Evolutionary conservation across 192 early-diverging fungal species (phyloP).

Genomic region (Backusella morwellensis): DNA sequence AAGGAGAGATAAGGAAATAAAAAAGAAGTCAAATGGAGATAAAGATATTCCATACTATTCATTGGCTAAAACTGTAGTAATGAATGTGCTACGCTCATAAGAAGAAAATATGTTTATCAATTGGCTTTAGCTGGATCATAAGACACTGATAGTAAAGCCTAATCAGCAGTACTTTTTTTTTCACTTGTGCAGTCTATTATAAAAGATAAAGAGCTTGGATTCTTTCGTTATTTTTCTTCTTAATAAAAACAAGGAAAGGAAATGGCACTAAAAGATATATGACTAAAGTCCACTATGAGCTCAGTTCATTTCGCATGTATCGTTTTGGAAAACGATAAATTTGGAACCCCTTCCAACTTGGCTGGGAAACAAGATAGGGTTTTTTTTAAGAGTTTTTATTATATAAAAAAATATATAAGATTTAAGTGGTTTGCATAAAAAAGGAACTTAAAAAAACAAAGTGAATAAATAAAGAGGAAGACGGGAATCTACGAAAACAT

Average conservation of each 20-base stretch:
- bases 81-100: neutral
- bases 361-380: neutral
- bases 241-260: neutral
- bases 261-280: no score
- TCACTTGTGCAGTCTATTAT: neutral
- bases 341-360: neutral
- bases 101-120: neutral
- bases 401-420: neutral
- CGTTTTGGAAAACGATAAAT: neutral
- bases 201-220: neutral
- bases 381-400: neutral
- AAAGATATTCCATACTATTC: neutral
- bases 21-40: neutral
- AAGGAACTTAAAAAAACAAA: slow-evolving; percentile 9
- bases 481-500: neutral
- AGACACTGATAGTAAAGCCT: neutral
- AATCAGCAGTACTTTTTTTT: neutral
- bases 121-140: neutral
- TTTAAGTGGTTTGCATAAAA: neutral
- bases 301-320: neutral
- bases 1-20: neutral
- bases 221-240: neutral
- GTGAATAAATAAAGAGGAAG: slow-evolving; percentile 16
- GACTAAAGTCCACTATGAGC: neutral
- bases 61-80: neutral